A percentile compares a stretch with the other conserved stretches of the same genome.
Evolutionary conservation across 2,329 filamentous ascomycete genomes (phyloP).

Genomic region (Ascochyta lentis): DNA sequence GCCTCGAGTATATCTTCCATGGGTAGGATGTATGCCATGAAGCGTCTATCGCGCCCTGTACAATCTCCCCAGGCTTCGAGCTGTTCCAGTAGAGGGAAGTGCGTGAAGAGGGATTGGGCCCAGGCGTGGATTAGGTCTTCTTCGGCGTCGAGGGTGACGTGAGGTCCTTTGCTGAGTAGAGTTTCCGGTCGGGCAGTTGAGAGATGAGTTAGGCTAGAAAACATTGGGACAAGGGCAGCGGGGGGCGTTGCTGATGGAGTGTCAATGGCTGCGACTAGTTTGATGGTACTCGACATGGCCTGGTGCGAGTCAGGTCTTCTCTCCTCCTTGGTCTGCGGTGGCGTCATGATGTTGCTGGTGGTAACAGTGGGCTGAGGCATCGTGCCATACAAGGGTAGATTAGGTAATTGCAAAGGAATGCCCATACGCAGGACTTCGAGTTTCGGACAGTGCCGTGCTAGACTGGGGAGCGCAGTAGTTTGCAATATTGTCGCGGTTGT

Average conservation of each 20-base stretch:
- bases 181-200: constrained; percentile 39
- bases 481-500: constrained; percentile 32
- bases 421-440: constrained; percentile 40
- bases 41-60: constrained; percentile 38
- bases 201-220: constrained; percentile 36
- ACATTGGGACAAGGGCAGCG: constrained; percentile 21
- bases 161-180: constrained; percentile 29
- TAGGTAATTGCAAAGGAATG: constrained; percentile 32
- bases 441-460: constrained; percentile 33
- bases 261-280: not conserved
- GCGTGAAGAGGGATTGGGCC: constrained; percentile 33
- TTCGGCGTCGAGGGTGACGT: constrained; percentile 31
- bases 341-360: constrained; percentile 19
- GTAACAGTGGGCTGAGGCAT: constrained; percentile 4
- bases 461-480: constrained; percentile 33
- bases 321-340: constrained; percentile 7
- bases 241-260: constrained; percentile 1
- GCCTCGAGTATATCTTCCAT: constrained; percentile 37
- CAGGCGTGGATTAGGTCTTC: constrained; percentile 37
- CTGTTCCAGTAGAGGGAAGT: constrained; percentile 41
- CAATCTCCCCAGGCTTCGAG: constrained; percentile 46
- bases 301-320: constrained; percentile 9
- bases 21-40: constrained; percentile 41
- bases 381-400: constrained; percentile 16
- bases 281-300: constrained; percentile 11